These are phyloP conservation scores for Kwoniella sp. DNA, from an alignment of 768 basidiomycete species.

Conservation along the genomic window DNA sequence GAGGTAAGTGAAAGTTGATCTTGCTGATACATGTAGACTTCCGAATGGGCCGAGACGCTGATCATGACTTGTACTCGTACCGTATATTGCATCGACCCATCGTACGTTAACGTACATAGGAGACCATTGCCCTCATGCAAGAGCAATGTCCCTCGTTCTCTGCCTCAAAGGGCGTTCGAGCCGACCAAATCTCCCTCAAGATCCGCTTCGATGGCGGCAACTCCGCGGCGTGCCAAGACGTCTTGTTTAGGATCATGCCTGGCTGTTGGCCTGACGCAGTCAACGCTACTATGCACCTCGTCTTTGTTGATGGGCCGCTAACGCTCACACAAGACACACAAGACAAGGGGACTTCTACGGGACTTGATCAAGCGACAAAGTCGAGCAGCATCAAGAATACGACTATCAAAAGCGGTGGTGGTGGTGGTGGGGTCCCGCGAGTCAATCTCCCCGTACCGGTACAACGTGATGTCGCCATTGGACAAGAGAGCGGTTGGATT, in stretches of 20 bases:
- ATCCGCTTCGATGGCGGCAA: conserved; percentile 22
- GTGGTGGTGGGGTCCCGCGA: too few relatives aligned
- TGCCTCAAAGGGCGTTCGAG: neutral
- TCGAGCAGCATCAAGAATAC: too few relatives aligned
- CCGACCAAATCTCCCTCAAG: conserved; percentile 9
- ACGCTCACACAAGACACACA: neutral
- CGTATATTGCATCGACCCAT: too few relatives aligned
- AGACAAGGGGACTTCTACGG: too few relatives aligned
- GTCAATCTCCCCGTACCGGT: too few relatives aligned
- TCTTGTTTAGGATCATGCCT: conserved; percentile 24
- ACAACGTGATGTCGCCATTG: too few relatives aligned
- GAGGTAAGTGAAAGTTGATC: conserved; percentile 8
- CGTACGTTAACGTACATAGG: conserved; percentile 12
- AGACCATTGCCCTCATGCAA: conserved; percentile 21
- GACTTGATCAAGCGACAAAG: too few relatives aligned
- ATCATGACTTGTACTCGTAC: too few relatives aligned
- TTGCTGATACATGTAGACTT: neutral
- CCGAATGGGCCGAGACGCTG: too few relatives aligned
- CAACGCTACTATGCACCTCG: conserved; percentile 17
- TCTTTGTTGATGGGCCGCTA: conserved; percentile 9
- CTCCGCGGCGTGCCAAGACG: conserved; percentile 8
- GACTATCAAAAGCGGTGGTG: too few relatives aligned
- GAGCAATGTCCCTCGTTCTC: conserved; percentile 27
- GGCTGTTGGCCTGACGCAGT: conserved; percentile 30
- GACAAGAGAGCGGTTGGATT: neutral